These are phyloP conservation scores for Williopsis jadinii DNA, from an alignment of 1,139 yeast genomes.

Conservation along the genomic window DNA sequence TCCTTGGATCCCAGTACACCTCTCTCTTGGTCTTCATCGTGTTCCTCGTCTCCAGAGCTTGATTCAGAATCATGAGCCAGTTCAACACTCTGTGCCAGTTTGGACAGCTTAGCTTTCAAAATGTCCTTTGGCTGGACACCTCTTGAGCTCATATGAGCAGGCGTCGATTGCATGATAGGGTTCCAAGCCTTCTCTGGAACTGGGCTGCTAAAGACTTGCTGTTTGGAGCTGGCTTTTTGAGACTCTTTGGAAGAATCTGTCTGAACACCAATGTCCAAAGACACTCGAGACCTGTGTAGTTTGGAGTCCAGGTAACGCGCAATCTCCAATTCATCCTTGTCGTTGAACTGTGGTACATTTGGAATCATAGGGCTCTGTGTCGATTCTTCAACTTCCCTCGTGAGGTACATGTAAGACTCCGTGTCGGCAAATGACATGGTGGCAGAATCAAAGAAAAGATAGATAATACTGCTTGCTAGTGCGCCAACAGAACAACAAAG, in stretches of 20 bases:
- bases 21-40: not conserved
- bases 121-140: conserved; percentile 19
- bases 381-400: conserved; percentile 3
- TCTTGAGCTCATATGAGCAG: conserved; percentile 9
- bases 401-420: conserved; percentile 8
- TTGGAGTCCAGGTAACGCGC: conserved; percentile 10
- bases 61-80: not conserved
- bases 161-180: conserved; percentile 21
- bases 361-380: not conserved
- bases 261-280: not conserved
- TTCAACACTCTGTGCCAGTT: conserved; percentile 12
- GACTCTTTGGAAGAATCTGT: not conserved
- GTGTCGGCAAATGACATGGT: conserved; percentile 1
- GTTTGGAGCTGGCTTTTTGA: not conserved
- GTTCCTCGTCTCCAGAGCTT: conserved; percentile 1
- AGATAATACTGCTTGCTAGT: too few relatives aligned
- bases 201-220: conserved; percentile 8
- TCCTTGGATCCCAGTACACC: conserved; percentile 3
- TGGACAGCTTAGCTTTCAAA: conserved; percentile 18
- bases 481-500: too few relatives aligned
- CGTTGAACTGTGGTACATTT: conserved; percentile 6
- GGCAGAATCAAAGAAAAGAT: not conserved
- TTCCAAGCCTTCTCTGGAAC: conserved; percentile 15
- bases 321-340: conserved; percentile 6
- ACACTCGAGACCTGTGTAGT: not conserved